Evolutionary conservation across 768 basidiomycete species (phyloP).

Genomic region (Auriscalpium vulgare): DNA sequence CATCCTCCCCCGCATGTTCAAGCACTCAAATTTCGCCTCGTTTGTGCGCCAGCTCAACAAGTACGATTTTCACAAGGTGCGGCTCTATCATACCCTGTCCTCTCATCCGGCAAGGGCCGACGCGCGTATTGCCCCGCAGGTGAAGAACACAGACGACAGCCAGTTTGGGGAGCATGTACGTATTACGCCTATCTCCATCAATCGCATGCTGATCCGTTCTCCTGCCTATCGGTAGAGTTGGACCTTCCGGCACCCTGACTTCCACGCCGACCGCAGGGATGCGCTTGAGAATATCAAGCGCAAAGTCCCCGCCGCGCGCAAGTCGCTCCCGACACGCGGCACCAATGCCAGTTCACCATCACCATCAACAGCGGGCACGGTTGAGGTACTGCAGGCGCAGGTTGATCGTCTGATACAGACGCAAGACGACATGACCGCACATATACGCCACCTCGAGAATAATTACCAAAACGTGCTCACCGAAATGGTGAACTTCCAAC

Average conservation of each 20-base stretch:
- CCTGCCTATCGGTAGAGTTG: constrained; percentile 25
- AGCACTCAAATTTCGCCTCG: constrained; percentile 89
- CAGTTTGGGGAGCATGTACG: constrained; percentile 55
- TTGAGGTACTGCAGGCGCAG: constrained; percentile 38
- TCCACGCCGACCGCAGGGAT: constrained; percentile 42
- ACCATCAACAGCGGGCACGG: constrained; percentile 19
- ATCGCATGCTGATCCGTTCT: constrained; percentile 1
- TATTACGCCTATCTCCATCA: constrained; percentile 19
- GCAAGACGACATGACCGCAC: constrained; percentile 44
- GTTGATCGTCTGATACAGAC: constrained; percentile 38
- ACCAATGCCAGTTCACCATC: constrained; percentile 19
- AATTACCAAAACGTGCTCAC: constrained; percentile 62
- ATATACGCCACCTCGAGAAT: constrained; percentile 49
- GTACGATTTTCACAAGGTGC: constrained; percentile 91
- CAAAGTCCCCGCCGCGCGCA: constrained; percentile 37
- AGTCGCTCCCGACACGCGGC: constrained; percentile 18
- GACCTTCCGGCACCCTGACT: constrained; percentile 48
- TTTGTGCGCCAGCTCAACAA: constrained; percentile 94
- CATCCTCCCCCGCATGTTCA: constrained; percentile 87
- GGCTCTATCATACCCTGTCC: constrained; percentile 8
- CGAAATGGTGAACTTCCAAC: constrained; percentile 67
- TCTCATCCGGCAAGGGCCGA: constrained; percentile 7
- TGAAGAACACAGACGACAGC: constrained; percentile 81
- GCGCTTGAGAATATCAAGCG: constrained; percentile 62
- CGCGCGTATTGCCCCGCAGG: constrained; percentile 25